A percentile compares a stretch with the other conserved stretches of the same genome.
Conservation (phyloP, 139 green algal genomes). For the Astrephomene gubernaculifera region DNA sequence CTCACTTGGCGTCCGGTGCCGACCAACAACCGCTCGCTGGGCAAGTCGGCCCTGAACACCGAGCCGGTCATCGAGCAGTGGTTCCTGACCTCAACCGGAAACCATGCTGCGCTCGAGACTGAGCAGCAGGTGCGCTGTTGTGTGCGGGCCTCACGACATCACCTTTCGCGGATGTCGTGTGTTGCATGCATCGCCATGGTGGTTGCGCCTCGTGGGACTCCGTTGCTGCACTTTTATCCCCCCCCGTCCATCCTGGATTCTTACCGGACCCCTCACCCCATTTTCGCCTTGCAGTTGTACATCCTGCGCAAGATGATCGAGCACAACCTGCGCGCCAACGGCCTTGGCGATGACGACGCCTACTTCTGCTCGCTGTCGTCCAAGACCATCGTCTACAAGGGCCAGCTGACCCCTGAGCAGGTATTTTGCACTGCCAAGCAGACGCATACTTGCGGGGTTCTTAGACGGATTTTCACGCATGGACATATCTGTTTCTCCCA, state of each 20-base stretch:
- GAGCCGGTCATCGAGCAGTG: slow-evolving; percentile 92
- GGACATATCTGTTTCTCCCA: too few relatives aligned
- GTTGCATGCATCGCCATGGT: too few relatives aligned
- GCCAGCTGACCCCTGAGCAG: slow-evolving; percentile 93
- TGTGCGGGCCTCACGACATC: neutral
- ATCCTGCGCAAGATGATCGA: slow-evolving; percentile 85
- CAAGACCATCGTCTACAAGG: slow-evolving; percentile 96
- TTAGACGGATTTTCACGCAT: too few relatives aligned
- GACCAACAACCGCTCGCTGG: slow-evolving; percentile 87
- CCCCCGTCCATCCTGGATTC: too few relatives aligned
- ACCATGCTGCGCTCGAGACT: slow-evolving; percentile 54
- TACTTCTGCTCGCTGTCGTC: slow-evolving; percentile 95
- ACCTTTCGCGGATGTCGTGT: too few relatives aligned
- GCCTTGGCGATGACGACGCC: slow-evolving; percentile 77
- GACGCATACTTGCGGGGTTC: too few relatives aligned
- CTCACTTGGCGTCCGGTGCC: slow-evolving; percentile 92
- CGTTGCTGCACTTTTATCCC: too few relatives aligned
- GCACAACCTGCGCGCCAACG: slow-evolving; percentile 53
- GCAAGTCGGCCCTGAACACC: slow-evolving; percentile 73
- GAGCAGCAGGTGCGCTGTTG: slow-evolving; percentile 66
- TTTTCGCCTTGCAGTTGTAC: slow-evolving; percentile 75
- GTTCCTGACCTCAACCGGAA: slow-evolving; percentile 76
- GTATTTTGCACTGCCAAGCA: too few relatives aligned
- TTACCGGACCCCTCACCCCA: neutral
- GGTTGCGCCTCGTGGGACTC: too few relatives aligned